Percentiles rank a stretch among this genome's conserved stretches.
phyloP scores from a whole-genome alignment of 2,329 filamentous ascomycete species.

The Stromatinia cepivora region DNA sequence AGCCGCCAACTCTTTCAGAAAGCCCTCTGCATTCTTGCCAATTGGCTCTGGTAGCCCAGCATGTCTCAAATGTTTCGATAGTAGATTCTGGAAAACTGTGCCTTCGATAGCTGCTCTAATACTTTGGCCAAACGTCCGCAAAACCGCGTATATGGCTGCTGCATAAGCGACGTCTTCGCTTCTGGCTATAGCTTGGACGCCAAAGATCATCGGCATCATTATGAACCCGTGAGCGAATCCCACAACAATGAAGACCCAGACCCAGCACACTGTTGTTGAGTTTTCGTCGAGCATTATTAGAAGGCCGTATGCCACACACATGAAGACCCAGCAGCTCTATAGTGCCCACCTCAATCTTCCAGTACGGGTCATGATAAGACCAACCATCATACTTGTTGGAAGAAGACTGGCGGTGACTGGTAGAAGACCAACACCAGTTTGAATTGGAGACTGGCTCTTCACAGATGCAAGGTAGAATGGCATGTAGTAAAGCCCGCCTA shows the following conservation, averaged over 20 bases:
- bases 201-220: no score
- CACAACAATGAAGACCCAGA: constrained; percentile 13
- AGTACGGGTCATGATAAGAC: constrained; percentile 42
- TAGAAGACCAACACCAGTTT: constrained; percentile 55
- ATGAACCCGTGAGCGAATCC: constrained; percentile 10
- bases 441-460: constrained; percentile 51
- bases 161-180: neutral
- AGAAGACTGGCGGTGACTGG: constrained; percentile 62
- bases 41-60: neutral
- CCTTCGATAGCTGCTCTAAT: constrained; percentile 62
- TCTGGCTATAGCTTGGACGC: constrained; percentile 8
- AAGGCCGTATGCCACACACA: neutral
- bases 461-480: constrained; percentile 50
- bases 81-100: constrained; percentile 45
- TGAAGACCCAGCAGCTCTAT: constrained; percentile 56
- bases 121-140: constrained; percentile 10
- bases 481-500: constrained; percentile 17
- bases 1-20: neutral
- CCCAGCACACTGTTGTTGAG: neutral
- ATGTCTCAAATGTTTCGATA: neutral
- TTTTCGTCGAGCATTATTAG: neutral
- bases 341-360: constrained; percentile 51
- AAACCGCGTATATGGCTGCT: constrained; percentile 13
- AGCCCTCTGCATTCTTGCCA: neutral
- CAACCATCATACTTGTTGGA: constrained; percentile 55